Percentiles rank a stretch among this genome's conserved stretches.
Conservation (phyloP, 805 yeast species). For the Nakazawaea populi region DNA sequence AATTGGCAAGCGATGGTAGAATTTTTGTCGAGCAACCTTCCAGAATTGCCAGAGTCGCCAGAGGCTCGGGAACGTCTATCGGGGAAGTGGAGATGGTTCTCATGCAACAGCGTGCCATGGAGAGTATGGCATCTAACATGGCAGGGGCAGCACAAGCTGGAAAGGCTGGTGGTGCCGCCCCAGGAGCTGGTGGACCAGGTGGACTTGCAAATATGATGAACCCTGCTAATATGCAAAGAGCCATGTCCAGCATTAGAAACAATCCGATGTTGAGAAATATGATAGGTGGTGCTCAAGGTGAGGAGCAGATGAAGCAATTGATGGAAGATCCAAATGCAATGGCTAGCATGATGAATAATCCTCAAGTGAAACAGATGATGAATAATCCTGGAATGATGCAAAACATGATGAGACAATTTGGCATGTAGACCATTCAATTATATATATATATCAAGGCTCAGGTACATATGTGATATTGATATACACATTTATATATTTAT, state of each 20-base stretch:
- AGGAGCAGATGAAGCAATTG: slow-evolving; percentile 36
- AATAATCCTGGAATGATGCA: slow-evolving; percentile 62
- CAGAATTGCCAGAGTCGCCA: slow-evolving; percentile 83
- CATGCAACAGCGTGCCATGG: slow-evolving; percentile 90
- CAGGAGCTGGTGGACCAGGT: slow-evolving; percentile 27
- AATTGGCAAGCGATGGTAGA: slow-evolving; percentile 85
- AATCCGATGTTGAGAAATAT: slow-evolving; percentile 28
- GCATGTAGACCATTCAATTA: slow-evolving; percentile 8
- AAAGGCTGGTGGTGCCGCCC: slow-evolving; percentile 49
- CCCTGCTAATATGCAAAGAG: slow-evolving; percentile 30
- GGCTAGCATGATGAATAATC: slow-evolving; percentile 12
- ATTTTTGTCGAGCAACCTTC: slow-evolving; percentile 76
- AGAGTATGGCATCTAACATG: slow-evolving; percentile 79
- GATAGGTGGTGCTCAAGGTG: slow-evolving; percentile 10
- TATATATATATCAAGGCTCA: not conserved
- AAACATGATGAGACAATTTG: slow-evolving; percentile 45
- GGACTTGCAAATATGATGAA: slow-evolving; percentile 21
- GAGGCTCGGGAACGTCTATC: slow-evolving; percentile 90
- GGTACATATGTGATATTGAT: too few species aligned
- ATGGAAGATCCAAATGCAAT: slow-evolving; percentile 28
- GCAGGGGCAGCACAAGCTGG: slow-evolving; percentile 51
- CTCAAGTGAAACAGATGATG: slow-evolving; percentile 12
- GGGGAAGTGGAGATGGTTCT: slow-evolving; percentile 90
- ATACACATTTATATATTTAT: too few species aligned
- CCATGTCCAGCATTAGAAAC: slow-evolving; percentile 58